Evolutionary conservation across 2,329 filamentous ascomycete species (phyloP), one percentile per base, ranked within the genome.

Genomic region (Escovopsis sp.): DNA sequence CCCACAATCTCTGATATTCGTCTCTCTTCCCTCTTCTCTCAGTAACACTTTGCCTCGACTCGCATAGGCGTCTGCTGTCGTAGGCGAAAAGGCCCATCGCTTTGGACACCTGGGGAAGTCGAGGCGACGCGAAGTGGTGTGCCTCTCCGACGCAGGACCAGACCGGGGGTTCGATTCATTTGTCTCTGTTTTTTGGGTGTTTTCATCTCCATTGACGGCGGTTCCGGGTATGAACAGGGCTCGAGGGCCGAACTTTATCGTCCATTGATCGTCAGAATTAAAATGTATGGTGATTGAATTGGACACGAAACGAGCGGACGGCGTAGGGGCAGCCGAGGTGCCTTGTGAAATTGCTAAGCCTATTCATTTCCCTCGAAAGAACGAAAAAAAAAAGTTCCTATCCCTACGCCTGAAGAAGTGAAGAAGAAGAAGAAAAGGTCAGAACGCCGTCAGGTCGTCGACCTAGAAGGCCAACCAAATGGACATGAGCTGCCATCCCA

Each of bases 241-340:
- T 32, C 15, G 15, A 40, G 39, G 37, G 37, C 30, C 36, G 37
- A 40, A 40, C 31, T 38, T 35, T 40, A 42, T 47, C 48, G 35
- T 48, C 49, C 47, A 49, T 48, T 46, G 44, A 48, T 53, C 50
- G 52, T 47, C 53, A 53, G 50, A 51, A 47, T 50, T 44, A 53
- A 46, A 51, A 45, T 49, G 48, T 51, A 40, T 45, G 51, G 39
- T 46, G 51, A 44, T 40, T 48, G 39, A 53, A 51, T 48, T 48
- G 46, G 44, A 51, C 52, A 49, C 47, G 49, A 51, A 63, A 64
- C 54, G 62, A 65, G 54, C 54, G 62, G 58, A 64, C 54, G 58
- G 61, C 57, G 54, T 58, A 62, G 54, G 53, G 27, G 55, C 33
- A 43, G 35, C 41, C 41, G 41, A 39, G 41, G 41, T 40, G 42